Evolutionary conservation across 108 stramenopile genomes (phyloP).

Genomic region (Nitzschia inconspicua): DNA sequence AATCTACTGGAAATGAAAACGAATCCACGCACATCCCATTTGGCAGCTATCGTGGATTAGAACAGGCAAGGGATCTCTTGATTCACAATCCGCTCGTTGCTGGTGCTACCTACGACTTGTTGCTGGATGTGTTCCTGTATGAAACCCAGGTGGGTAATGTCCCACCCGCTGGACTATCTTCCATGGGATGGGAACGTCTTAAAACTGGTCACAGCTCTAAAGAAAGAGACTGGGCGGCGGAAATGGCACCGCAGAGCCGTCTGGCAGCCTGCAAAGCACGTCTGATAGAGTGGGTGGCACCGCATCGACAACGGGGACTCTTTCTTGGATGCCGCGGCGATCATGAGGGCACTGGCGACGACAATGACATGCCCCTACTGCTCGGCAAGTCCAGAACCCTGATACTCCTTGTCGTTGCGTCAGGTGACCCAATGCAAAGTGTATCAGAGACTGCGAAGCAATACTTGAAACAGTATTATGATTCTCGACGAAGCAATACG

Average conservation of each 20-base stretch:
- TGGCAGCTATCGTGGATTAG: constrained; percentile 1
- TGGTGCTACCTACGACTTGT: constrained; percentile 56
- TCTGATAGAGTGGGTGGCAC: constrained; percentile 66
- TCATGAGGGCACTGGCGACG: background rate
- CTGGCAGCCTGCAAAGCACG: constrained; percentile 41
- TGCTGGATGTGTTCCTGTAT: constrained; percentile 62
- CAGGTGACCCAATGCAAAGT: constrained; percentile 54
- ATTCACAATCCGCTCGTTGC: too few relatives aligned
- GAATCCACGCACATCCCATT: background rate
- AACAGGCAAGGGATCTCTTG: constrained; percentile 6
- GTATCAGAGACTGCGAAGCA: constrained; percentile 50
- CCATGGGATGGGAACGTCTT: constrained; percentile 49
- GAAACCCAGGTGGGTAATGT: constrained; percentile 28
- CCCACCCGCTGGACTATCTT: constrained; percentile 68
- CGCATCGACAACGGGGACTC: constrained; percentile 48
- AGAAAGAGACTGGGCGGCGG: constrained; percentile 43
- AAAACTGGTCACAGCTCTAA: constrained; percentile 30
- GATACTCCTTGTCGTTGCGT: constrained; percentile 51
- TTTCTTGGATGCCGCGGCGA: constrained; percentile 30
- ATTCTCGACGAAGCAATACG: constrained; percentile 38
- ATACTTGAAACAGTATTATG: constrained; percentile 64
- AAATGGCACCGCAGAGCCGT: constrained; percentile 42
- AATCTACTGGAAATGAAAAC: background rate
- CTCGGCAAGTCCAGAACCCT: constrained; percentile 54
- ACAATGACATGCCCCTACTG: background rate